Evolutionary conservation across 345 rosid genomes (phyloP).

Genomic region (Viola odorata): DNA sequence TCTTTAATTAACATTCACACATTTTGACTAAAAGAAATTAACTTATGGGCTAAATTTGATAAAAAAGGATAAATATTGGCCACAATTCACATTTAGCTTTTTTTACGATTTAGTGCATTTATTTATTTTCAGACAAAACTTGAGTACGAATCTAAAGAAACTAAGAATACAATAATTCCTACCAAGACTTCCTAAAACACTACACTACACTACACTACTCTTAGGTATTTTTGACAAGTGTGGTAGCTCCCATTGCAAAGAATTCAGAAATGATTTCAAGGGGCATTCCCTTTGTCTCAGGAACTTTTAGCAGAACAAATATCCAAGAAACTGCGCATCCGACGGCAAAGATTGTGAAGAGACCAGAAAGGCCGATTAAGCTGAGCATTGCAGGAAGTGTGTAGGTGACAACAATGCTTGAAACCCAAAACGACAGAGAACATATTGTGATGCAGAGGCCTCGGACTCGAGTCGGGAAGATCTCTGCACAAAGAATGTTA

Average conservation of each 20-base stretch:
- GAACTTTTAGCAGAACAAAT: conserved; percentile 36
- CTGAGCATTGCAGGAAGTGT: conserved; percentile 29
- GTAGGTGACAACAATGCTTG: conserved; percentile 31
- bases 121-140: too few relatives aligned
- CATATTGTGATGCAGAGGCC: conserved; percentile 38
- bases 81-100: too few relatives aligned
- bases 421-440: conserved; percentile 32
- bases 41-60: too few relatives aligned
- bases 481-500: conserved; percentile 37
- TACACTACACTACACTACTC: too few relatives aligned
- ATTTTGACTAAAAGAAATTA: too few relatives aligned
- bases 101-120: too few relatives aligned
- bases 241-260: conserved; percentile 32
- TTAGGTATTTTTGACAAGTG: background rate
- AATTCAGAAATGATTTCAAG: conserved; percentile 40
- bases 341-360: conserved; percentile 23
- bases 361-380: conserved; percentile 28
- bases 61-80: too few relatives aligned
- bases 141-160: too few relatives aligned
- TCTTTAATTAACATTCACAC: too few relatives aligned
- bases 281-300: conserved; percentile 48
- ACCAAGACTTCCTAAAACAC: too few relatives aligned
- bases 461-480: conserved; percentile 35
- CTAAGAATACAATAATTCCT: background rate
- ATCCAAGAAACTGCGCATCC: conserved; percentile 33